These are phyloP conservation scores for Paramecium bursaria DNA, from an alignment of 73 alveolate species.

Conservation along the genomic window DNA sequence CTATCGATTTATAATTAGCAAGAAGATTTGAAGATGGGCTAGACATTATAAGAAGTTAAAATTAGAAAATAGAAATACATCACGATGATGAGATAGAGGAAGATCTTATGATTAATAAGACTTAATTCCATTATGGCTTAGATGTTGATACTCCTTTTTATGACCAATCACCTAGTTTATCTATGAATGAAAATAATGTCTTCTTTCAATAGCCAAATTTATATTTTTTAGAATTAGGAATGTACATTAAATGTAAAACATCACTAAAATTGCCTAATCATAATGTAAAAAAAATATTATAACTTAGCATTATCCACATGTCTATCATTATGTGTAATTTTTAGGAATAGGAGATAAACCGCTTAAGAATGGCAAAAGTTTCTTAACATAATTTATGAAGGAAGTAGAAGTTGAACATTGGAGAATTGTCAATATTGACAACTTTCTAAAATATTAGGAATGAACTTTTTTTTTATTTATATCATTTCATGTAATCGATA, in stretches of 20 bases:
- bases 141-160: not conserved
- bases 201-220: no score
- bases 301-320: not conserved
- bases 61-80: slow-evolving; percentile 3
- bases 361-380: no score
- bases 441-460: slow-evolving; percentile 34
- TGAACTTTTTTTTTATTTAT: no score
- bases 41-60: not conserved
- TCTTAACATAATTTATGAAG: no score
- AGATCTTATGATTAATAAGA: not conserved
- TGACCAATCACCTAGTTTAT: no score
- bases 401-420: not conserved
- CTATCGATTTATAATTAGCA: not conserved
- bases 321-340: not conserved
- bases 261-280: not conserved
- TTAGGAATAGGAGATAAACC: no score
- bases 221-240: no score
- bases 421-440: slow-evolving; percentile 38
- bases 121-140: not conserved
- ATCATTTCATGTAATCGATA: slow-evolving; percentile 30
- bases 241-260: slow-evolving; percentile 29
- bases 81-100: slow-evolving; percentile 56
- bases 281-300: not conserved
- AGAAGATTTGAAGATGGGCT: slow-evolving; percentile 23
- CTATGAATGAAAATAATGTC: no score